Evolutionary conservation across 2,329 filamentous ascomycete species (phyloP).

Genomic region (Ramularia endophylla): DNA sequence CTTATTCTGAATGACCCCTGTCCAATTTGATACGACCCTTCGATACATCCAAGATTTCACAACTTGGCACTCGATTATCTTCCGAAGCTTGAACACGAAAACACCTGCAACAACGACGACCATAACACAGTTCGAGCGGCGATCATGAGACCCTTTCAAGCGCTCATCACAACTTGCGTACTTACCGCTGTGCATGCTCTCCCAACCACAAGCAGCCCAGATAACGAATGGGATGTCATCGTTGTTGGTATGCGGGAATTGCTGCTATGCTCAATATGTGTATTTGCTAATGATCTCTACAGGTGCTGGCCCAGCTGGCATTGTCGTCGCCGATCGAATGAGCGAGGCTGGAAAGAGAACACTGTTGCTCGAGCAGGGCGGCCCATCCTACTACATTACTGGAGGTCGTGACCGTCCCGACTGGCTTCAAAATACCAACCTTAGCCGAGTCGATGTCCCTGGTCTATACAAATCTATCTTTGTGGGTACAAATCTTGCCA

Average conservation of each 20-base stretch:
- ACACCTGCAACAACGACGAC: too few species aligned
- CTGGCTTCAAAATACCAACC: constrained; percentile 44
- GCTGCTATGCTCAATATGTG: background rate
- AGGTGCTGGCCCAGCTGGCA: constrained; percentile 48
- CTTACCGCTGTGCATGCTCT: background rate
- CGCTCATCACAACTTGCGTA: too few species aligned
- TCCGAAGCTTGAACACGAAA: too few species aligned
- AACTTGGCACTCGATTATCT: too few species aligned
- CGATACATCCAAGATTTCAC: too few species aligned
- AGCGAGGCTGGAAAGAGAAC: constrained; percentile 49
- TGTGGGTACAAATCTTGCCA: constrained; percentile 8
- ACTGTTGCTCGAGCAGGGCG: constrained; percentile 48
- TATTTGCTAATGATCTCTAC: background rate
- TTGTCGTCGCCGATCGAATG: constrained; percentile 48
- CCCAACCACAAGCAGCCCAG: background rate
- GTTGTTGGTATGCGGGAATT: constrained; percentile 31
- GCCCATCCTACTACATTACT: constrained; percentile 33
- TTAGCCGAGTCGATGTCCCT: constrained; percentile 50
- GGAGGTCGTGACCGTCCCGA: constrained; percentile 40
- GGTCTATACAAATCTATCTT: constrained; percentile 51
- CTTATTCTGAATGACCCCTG: too few species aligned
- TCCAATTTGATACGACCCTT: too few species aligned
- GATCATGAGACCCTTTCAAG: too few species aligned
- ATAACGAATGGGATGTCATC: constrained; percentile 29
- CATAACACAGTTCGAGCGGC: too few species aligned